Evolutionary conservation across 2,329 filamentous ascomycete genomes (phyloP), one percentile per base, ranked within the genome.

Genomic region (Cercospora zeae-maydis): DNA sequence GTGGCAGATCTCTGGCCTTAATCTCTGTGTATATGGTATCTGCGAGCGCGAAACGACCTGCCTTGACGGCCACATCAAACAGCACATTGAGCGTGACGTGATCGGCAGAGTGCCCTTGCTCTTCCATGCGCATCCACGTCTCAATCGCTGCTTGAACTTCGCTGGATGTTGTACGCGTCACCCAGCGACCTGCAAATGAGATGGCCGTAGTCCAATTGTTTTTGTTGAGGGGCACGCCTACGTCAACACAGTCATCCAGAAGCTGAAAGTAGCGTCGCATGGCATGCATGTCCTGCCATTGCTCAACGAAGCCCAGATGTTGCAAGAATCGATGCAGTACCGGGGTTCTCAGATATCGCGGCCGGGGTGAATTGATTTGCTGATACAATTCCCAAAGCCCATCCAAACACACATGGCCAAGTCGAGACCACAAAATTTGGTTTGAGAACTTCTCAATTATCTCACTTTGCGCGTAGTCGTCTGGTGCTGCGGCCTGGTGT

Each of bases 51-150:
- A 90, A 96, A 72, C 96, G 95, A 39, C 90, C 90, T 0, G 91
- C 87, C 75, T 95, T 96, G 69, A 91, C 86, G 1, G 95, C 92
- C 10, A 92, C 84, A 72, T 97, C 90, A 70, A 96, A 97, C 11
- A 99, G 83, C 52, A 97, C 89, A 73, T 95, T 96, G 77, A 99
- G 96, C 0, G 93, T 96, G n/a, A 92, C 88, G 54, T 86, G 82
- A 69, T 89, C 90, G 36, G 84, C 88, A 68, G 79, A 78, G 13
- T 92, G 75, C 1, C 84, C 83, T 1, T 87, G 87, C 4, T 86
- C 79, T 76, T 99, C 95, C 92, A 98, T 98, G 70, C 95, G 87
- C 67, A 85, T 87, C 93, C 93, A 99, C 24, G 96, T 77, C 53
- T 86, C 84, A 51, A 99, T 80, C 0, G 91, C 88, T 4, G 86